Conservation (phyloP, 2,329 filamentous ascomycete species). For the Massarina eburnea region DNA sequence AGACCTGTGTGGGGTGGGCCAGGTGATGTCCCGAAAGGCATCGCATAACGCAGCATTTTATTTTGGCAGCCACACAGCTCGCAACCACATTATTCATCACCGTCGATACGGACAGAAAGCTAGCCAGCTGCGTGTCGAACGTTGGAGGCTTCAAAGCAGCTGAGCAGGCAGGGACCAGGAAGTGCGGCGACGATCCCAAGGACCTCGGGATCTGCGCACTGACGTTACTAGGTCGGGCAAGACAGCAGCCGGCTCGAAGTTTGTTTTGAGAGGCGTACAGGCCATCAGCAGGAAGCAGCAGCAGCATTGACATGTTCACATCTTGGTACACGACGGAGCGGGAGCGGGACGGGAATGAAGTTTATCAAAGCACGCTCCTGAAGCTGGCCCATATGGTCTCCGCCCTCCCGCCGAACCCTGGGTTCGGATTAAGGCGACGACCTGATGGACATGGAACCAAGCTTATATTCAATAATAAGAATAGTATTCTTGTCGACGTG, state of each 20-base stretch:
- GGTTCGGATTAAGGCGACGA: slow-evolving; percentile 28
- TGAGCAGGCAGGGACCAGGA: slow-evolving; percentile 1
- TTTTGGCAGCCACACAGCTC: background rate
- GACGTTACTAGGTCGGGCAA: slow-evolving; percentile 21
- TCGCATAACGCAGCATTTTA: background rate
- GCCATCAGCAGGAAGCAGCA: slow-evolving; percentile 30
- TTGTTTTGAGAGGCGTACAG: slow-evolving; percentile 26
- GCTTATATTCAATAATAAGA: background rate
- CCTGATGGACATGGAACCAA: slow-evolving; percentile 6
- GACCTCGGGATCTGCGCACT: slow-evolving; percentile 26
- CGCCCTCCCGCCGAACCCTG: slow-evolving; percentile 22
- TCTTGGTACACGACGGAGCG: slow-evolving; percentile 32
- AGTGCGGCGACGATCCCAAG: slow-evolving; percentile 31
- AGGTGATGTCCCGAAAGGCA: background rate
- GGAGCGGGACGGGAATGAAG: slow-evolving; percentile 29
- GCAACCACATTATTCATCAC: too few relatives aligned
- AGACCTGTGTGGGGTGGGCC: background rate
- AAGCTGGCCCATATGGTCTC: slow-evolving; percentile 27
- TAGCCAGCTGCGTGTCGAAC: slow-evolving; percentile 19
- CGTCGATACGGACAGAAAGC: background rate
- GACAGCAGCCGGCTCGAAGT: slow-evolving; percentile 33
- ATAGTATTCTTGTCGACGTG: background rate
- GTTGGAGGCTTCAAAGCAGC: slow-evolving; percentile 33
- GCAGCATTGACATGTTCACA: slow-evolving; percentile 1
- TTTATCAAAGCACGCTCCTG: slow-evolving; percentile 36